Percentiles rank a stretch among this genome's conserved stretches.
These are phyloP conservation scores for Begonia peltatifolia DNA, from an alignment of 306 rosid genomes.

Conservation along the genomic window DNA sequence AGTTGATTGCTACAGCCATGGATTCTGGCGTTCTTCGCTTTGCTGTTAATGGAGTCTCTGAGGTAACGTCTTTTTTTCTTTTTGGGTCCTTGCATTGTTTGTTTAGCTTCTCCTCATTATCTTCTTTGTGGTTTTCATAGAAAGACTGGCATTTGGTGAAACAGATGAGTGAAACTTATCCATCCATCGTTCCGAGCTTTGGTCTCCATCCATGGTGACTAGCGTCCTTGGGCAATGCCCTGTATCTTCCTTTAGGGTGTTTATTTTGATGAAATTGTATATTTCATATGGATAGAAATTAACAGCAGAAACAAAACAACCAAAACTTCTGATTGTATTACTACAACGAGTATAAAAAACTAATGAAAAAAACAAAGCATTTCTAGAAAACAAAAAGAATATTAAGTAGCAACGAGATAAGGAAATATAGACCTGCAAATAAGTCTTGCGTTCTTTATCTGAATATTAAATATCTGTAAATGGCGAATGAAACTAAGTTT, in stretches of 20 bases:
- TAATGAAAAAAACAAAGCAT: no score
- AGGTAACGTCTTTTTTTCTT: constrained; percentile 12
- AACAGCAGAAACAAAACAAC: no score
- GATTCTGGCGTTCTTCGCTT: constrained; percentile 50
- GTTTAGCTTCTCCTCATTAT: background rate
- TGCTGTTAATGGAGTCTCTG: constrained; percentile 62
- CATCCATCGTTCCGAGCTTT: constrained; percentile 55
- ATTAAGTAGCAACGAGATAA: no score
- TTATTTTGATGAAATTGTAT: no score
- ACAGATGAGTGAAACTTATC: constrained; percentile 37
- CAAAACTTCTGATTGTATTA: no score
- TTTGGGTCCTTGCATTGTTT: background rate
- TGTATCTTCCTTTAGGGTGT: background rate
- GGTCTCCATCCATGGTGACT: constrained; percentile 79
- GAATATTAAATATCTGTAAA: background rate
- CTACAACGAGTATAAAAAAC: no score
- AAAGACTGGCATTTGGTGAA: constrained; percentile 73
- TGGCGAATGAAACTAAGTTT: background rate
- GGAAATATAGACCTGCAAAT: no score
- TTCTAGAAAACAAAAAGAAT: no score
- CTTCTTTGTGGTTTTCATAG: constrained; percentile 2
- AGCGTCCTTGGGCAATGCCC: background rate
- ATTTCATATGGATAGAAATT: no score
- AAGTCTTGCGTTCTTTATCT: no score
- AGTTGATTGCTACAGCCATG: constrained; percentile 34